Evolutionary conservation across 1,139 yeast genomes (phyloP), one percentile per base, ranked within the genome.

Genomic region (Debaryomyces sp.): DNA sequence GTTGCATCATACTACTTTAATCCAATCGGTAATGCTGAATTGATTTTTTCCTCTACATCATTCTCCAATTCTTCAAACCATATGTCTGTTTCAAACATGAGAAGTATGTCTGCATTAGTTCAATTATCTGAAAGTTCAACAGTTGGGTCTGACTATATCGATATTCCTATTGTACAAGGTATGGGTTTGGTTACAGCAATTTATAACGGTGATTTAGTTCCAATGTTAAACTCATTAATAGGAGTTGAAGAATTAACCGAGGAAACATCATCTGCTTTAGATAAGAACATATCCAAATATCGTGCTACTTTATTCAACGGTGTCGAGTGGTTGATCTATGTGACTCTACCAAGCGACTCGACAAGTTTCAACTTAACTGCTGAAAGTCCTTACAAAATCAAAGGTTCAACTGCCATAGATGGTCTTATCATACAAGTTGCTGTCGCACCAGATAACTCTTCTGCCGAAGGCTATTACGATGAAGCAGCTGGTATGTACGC

Each of bases 121-220:
- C 71, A 75, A 3, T 61, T 87, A 46, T 64, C 80, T 24, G 70
- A 75, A 29, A 34, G 56, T 22, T 41, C 54, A 10, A 37, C 53
- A 40, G 55, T 63, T 21, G 59, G 55, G 1, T 37, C 62, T 24
- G 68, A 73, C 51, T 68, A 70, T 46, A 59, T 77, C 52, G 70
- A 70, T 49, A 57, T 74, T 43, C 80, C 82, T 5, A 57, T 78
- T 50, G 80, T 78, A 22, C 87, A 84, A 63, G 96, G 96, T 52
- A 85, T 86, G 89, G 96, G 96, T n/a, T 78, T 85, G 54, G 80
- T 82, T 10, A 81, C 90, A 37, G 87, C 82, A 30, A 70, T 83
- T 41, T 89, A 87, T 64, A 73, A 80, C 54, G 85, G 84, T 44
- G 67, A 73, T 23, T 52, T 41, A 84, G 90, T 7, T 42, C 85